phyloP scores from a whole-genome alignment of 371 early-diverging fungal species.

The Mortierella sp. region DNA sequence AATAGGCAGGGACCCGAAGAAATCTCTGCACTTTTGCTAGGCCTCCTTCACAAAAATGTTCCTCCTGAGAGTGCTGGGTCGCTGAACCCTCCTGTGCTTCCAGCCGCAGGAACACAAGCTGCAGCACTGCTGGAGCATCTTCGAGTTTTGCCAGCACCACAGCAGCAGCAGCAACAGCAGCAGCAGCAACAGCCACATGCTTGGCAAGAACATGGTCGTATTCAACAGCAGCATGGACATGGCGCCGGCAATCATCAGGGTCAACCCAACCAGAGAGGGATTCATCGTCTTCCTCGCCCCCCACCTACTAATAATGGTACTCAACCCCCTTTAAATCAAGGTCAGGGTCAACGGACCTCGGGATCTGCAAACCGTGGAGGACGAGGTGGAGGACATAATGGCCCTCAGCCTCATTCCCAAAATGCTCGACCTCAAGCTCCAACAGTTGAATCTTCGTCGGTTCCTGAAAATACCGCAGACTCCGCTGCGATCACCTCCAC shows the following conservation, averaged over 20 bases:
- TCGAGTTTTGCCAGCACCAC: slow-evolving; percentile 4
- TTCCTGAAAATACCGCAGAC: not conserved
- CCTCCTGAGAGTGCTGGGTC: slow-evolving; percentile 16
- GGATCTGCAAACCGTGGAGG: slow-evolving; percentile 32
- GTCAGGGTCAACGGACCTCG: slow-evolving; percentile 4
- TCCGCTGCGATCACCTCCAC: not conserved
- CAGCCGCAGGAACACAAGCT: slow-evolving; percentile 35
- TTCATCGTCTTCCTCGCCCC: slow-evolving; percentile 43
- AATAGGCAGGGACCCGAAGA: slow-evolving; percentile 21
- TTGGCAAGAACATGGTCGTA: slow-evolving; percentile 25
- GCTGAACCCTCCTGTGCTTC: slow-evolving; percentile 17
- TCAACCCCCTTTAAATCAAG: slow-evolving; percentile 8
- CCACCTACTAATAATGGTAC: slow-evolving; percentile 17
- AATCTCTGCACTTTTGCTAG: slow-evolving; percentile 32
- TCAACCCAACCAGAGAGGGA: slow-evolving; percentile 25
- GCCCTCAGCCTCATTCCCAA: slow-evolving; percentile 1
- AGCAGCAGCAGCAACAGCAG: slow-evolving; percentile 17
- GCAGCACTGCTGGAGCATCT: slow-evolving; percentile 37
- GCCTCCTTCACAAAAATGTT: slow-evolving; percentile 41
- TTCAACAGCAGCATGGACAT: slow-evolving; percentile 24
- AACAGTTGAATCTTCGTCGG: not conserved
- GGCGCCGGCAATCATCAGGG: slow-evolving; percentile 6
- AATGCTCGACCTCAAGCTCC: slow-evolving; percentile 12
- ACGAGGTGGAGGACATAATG: slow-evolving; percentile 10
- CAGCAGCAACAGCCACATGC: slow-evolving; percentile 34